Evolutionary conservation across 2,329 filamentous ascomycete genomes (phyloP), one percentile per base, ranked within the genome.

Genomic region (Alternaria sp.): DNA sequence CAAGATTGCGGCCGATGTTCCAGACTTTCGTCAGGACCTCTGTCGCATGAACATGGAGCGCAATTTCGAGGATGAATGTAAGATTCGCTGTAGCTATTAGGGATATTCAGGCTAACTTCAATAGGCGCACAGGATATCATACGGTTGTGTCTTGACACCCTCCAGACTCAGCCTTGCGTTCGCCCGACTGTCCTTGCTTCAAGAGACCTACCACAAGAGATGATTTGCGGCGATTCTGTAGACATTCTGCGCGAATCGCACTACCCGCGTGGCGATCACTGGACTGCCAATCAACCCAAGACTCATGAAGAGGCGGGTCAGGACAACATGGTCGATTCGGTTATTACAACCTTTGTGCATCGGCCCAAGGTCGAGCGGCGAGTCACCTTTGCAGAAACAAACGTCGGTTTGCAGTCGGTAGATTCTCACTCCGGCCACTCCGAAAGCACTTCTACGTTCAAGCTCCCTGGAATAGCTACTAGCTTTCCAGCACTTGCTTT

Each of bases 51-150:
- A 76, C 57, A 73, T 76, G 64, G 62, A 76, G 36, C 70, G 81
- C 12, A 69, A 71, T 18, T 82, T 80, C 53, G 59, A 78, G 51
- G 77, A 82, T 57, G 79, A 81, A 20, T 78, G 80, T 81, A 69
- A 75, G 77, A 10, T 25, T 75, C 16, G 22, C 18, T 18, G 5
- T 3, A 3, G 27, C 10, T 11, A 18, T 14, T 16, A 9, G 10
- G n/a, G n/a, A 8, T 9, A 41, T n/a, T 27, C 14, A 20, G 7
- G 32, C 60, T 67, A 51, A 67, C 25, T 9, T 18, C 10, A 34
- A 9, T 27, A 69, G 66, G 66, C 40, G 66, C 66, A 10, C 53
- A 57, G 30, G 59, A 60, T 7, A 69, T 69, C 43, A 54, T 69
- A 44, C 48, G 54, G 34, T 43, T 69, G n/a, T 54, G 64, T 14